phyloP scores from a whole-genome alignment of 192 early-diverging fungal genomes.

The Linnemannia elongata region DNA sequence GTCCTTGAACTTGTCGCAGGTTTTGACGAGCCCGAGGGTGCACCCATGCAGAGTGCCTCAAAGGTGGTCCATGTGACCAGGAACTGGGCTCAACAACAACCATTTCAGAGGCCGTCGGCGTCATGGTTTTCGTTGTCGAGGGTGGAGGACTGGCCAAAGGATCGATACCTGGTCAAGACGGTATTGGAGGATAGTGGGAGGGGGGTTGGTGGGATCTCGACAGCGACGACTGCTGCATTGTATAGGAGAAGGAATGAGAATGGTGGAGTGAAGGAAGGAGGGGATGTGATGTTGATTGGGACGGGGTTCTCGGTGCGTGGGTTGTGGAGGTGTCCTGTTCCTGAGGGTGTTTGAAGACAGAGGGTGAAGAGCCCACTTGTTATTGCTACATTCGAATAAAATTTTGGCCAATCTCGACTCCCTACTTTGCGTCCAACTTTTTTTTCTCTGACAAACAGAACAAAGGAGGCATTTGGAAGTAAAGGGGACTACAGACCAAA shows the following conservation, averaged over 20 bases:
- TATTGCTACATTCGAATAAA: too few relatives aligned
- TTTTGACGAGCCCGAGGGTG: not conserved
- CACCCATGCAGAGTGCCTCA: not conserved
- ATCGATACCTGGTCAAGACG: constrained; percentile 18
- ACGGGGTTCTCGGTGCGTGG: constrained; percentile 5
- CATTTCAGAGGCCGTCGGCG: not conserved
- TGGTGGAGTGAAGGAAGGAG: too few relatives aligned
- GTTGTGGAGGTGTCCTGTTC: not conserved
- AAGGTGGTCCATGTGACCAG: not conserved
- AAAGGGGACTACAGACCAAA: too few relatives aligned
- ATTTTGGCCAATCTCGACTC: too few relatives aligned
- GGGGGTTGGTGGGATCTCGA: not conserved
- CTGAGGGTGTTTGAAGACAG: not conserved
- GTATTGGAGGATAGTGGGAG: constrained; percentile 28
- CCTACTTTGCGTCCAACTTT: too few relatives aligned
- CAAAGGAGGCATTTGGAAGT: too few relatives aligned
- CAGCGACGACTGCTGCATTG: constrained; percentile 12
- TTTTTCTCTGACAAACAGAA: too few relatives aligned
- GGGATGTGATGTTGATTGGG: constrained; percentile 20
- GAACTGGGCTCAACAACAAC: not conserved
- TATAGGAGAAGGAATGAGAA: constrained; percentile 6
- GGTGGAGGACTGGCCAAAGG: not conserved
- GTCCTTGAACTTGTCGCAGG: not conserved
- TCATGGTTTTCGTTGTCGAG: not conserved
- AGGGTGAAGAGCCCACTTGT: too few relatives aligned